A percentile compares a stretch with the other conserved stretches of the same genome.
These are phyloP conservation scores for Sphaerosporella brunnea DNA, from an alignment of 495 filamentous ascomycete species.

Conservation along the genomic window DNA sequence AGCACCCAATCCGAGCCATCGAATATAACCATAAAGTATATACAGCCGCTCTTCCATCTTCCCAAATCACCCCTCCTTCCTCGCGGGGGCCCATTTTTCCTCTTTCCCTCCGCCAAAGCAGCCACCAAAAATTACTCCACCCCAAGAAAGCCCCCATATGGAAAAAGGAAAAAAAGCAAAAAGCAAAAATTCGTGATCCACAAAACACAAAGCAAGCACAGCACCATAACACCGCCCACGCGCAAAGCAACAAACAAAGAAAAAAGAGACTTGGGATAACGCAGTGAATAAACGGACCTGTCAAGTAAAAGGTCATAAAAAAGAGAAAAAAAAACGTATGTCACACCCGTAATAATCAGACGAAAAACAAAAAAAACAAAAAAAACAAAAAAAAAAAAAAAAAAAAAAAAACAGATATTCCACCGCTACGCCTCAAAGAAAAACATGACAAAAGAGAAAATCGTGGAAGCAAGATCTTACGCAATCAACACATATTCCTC, in stretches of 20 bases:
- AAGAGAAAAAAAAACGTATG: background rate
- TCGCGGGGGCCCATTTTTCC: no score
- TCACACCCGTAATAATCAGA: background rate
- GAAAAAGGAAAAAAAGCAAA: background rate
- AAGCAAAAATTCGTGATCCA: background rate
- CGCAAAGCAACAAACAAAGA: background rate
- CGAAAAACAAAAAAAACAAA: background rate
- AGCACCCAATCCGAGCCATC: no score
- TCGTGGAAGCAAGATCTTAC: background rate
- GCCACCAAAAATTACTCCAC: no score
- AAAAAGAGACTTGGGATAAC: background rate
- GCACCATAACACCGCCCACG: no score
- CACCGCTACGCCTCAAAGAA: background rate
- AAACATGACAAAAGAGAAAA: background rate
- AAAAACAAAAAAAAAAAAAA: background rate
- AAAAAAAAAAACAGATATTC: background rate
- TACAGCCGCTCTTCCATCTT: no score
- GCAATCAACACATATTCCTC: background rate
- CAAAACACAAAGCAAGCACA: background rate
- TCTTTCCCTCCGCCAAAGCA: no score
- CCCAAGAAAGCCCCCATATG: no score
- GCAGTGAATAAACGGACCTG: background rate
- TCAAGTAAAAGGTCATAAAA: background rate
- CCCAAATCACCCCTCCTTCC: no score
- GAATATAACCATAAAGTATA: no score